A percentile compares a stretch with the other conserved stretches of the same genome.
Evolutionary conservation across 2,329 filamentous ascomycete species (phyloP).

Genomic region (Pseudopyricularia cyperi): DNA sequence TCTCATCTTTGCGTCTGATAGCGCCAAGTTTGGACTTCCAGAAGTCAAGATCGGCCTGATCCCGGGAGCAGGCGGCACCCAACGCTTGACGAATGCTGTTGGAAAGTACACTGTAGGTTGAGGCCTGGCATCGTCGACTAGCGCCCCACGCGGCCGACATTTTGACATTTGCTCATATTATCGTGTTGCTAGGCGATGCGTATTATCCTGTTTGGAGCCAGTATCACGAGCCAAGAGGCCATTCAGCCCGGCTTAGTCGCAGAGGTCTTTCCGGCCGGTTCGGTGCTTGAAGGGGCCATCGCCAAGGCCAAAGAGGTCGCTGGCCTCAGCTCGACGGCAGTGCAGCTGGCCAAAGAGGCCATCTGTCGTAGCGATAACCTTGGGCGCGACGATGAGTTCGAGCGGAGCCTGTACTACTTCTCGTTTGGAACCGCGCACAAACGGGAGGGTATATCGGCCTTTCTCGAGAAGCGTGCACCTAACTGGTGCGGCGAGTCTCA

Average conservation of each 20-base stretch:
- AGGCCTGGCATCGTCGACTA: background rate
- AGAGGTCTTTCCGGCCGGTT: constrained; percentile 18
- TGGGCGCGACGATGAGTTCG: constrained; percentile 2
- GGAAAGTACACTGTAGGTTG: constrained; percentile 19
- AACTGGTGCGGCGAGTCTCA: background rate
- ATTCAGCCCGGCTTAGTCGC: constrained; percentile 26
- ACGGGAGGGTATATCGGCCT: constrained; percentile 25
- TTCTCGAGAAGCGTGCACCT: constrained; percentile 23
- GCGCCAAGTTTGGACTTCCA: constrained; percentile 17
- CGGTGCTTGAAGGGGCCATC: constrained; percentile 23
- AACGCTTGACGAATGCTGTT: constrained; percentile 18
- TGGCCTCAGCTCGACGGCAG: constrained; percentile 15
- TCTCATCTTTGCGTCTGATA: constrained; percentile 17
- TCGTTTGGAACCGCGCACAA: constrained; percentile 24
- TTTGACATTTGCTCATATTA: background rate
- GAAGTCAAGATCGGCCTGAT: constrained; percentile 18
- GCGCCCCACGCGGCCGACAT: no score
- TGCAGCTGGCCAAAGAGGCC: constrained; percentile 28
- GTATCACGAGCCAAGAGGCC: constrained; percentile 21
- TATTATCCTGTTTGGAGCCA: constrained; percentile 26
- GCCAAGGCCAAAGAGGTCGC: constrained; percentile 25
- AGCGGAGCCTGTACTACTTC: constrained; percentile 18
- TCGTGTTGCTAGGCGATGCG: constrained; percentile 24
- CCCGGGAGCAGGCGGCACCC: constrained; percentile 16
- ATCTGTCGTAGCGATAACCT: constrained; percentile 13